These are phyloP conservation scores for Sporothrix protearum DNA, from an alignment of 2,329 filamentous ascomycete genomes.

Conservation along the genomic window DNA sequence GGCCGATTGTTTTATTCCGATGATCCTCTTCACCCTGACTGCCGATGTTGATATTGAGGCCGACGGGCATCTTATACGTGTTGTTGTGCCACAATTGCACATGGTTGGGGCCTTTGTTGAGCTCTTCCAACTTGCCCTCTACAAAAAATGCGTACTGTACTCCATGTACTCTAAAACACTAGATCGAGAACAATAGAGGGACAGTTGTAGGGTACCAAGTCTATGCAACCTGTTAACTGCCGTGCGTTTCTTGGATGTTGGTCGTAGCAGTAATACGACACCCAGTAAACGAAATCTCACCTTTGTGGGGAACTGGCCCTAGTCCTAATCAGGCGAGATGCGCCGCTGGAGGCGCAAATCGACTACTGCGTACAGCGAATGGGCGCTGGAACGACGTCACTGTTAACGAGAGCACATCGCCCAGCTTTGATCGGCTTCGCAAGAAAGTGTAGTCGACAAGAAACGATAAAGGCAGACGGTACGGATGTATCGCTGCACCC, in stretches of 20 bases:
- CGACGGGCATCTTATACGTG: neutral
- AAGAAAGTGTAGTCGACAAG: neutral
- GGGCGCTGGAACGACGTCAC: neutral
- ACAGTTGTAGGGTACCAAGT: neutral
- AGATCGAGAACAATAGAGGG: neutral
- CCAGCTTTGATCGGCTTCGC: neutral
- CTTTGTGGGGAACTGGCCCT: neutral
- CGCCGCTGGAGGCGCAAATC: neutral
- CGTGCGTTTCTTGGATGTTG: neutral
- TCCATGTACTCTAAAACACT: too few relatives aligned
- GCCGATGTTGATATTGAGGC: neutral
- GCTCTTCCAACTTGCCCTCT: neutral
- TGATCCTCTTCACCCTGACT: neutral
- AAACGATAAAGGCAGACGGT: neutral
- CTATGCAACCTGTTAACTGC: too few relatives aligned
- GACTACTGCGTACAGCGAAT: neutral
- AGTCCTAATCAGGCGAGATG: neutral
- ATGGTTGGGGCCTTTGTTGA: neutral
- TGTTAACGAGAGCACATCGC: neutral
- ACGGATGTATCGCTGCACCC: neutral
- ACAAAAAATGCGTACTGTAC: too few relatives aligned
- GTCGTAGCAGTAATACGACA: neutral
- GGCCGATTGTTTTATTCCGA: neutral
- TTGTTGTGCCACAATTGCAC: too few relatives aligned
- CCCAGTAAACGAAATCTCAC: neutral